Base-by-base conservation (phyloP, 768 basidiomycete genomes). In the Xanthoconium purpureum region DNA sequence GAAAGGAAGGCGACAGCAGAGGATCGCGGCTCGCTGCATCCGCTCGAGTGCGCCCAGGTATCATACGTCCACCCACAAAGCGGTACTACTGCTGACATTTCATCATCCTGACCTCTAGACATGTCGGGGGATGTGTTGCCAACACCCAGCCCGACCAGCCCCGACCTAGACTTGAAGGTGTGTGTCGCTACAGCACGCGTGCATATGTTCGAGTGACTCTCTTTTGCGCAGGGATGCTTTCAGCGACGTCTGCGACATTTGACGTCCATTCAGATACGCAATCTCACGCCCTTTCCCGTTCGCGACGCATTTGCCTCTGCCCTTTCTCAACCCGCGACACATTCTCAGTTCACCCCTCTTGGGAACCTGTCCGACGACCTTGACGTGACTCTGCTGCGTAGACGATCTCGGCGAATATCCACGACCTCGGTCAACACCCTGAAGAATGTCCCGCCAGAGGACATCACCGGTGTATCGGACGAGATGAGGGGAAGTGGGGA, bases 251-350 rank as follows among this genome's bases (percentile, higher is more conserved):
- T 90, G 59, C 83, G 89, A 61, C 88, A 92, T 73, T 78, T 92
- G 55, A 78, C 81, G 54, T 78, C 82, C 42, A 75, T 93, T 47
- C 87, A 91, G 73, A 77, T 93, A 61, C 82, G 84, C 59, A 93
- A 93, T 67, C 75, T 93, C 37, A 88, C 91, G n/a, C 89, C 88
- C 2, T 92, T 90, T 68, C 90, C 90, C 35, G 82, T 83, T 50
- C 84, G 91, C 36, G 90, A 93, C 69, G 58, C 72, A 11, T 78
- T 90, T 59, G 84, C 90, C 18, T 87, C 88, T 24, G 88, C 89
- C 18, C 77, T 92, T 50, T 76, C 79, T 17, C 84, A 87, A 64
- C 87, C 89, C 12, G 77, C 82, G 11, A 80, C 83, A 64, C 79
- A 81, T 53, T 74, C 84, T 4, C 84, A 87, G 59, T 83, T 84